A percentile compares a stretch with the other conserved stretches of the same genome.
Conservation (phyloP, 1,139 yeast genomes). For the Kluyveromyces marxianus region DNA sequence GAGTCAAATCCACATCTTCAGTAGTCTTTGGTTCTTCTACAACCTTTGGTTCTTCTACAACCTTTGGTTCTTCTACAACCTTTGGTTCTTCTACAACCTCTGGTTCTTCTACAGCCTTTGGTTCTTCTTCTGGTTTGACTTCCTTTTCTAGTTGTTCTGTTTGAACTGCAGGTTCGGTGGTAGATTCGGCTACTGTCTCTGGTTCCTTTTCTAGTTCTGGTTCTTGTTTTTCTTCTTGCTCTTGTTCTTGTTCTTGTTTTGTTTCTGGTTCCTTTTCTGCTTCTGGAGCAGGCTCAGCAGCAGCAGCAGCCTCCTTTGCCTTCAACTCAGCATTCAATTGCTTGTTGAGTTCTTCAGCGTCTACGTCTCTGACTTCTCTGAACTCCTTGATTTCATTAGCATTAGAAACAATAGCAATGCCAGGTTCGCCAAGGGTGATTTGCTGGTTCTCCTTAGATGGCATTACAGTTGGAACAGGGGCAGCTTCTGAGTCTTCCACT, state of each 20-base stretch:
- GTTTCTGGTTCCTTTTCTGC: neutral
- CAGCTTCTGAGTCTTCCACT: constrained; percentile 29
- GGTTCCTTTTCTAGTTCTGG: neutral
- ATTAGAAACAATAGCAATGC: constrained; percentile 43
- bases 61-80: neutral
- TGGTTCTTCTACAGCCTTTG: constrained; percentile 2
- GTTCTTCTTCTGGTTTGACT: constrained; percentile 1
- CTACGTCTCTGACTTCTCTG: constrained; percentile 34
- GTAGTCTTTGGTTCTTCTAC: too few species aligned
- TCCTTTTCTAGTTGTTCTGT: neutral
- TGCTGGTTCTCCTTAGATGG: constrained; percentile 46
- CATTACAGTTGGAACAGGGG: constrained; percentile 60
- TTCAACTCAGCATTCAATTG: constrained; percentile 16
- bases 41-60: too few species aligned
- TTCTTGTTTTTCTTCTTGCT: too few species aligned
- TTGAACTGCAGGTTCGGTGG: constrained; percentile 2
- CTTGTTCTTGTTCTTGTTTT: neutral
- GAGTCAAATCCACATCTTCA: constrained; percentile 7
- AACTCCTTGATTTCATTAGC: constrained; percentile 44
- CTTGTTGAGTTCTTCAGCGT: constrained; percentile 19
- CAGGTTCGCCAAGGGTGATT: constrained; percentile 50
- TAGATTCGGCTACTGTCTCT: neutral
- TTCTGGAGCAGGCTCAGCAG: constrained; percentile 7
- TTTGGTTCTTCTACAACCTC: constrained; percentile 4
- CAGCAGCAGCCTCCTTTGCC: constrained; percentile 6